A percentile compares a stretch with the other conserved stretches of the same genome.
Evolutionary conservation across 352 stramenopile genomes (phyloP).

Genomic region (Phytophthora kernoviae): DNA sequence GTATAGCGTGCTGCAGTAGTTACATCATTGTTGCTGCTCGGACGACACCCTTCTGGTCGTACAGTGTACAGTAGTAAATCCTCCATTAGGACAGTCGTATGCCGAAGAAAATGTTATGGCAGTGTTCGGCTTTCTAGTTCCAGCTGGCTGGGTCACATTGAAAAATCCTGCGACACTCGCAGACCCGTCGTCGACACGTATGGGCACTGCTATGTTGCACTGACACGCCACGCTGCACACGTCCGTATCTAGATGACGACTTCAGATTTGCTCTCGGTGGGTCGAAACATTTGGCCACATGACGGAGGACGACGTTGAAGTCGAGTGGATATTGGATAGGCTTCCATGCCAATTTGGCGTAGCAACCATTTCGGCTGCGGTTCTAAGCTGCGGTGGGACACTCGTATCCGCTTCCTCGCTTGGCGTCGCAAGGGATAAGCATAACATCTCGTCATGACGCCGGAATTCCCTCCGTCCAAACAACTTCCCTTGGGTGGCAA

Average conservation of each 20-base stretch:
- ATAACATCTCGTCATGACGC: conserved; percentile 4
- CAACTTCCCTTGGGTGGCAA: conserved; percentile 3
- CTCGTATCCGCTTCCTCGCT: background rate
- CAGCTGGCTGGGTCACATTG: too few species aligned
- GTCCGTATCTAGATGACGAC: conserved; percentile 6
- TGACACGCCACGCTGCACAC: conserved; percentile 5
- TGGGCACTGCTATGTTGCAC: background rate
- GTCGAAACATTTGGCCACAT: conserved; percentile 8
- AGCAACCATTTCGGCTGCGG: background rate
- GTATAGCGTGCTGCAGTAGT: too few species aligned
- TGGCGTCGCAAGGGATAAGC: conserved; percentile 16
- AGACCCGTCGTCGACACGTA: conserved; percentile 6
- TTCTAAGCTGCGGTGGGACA: conserved; percentile 5
- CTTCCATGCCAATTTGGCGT: background rate
- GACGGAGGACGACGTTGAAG: conserved; percentile 15
- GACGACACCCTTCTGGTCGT: too few species aligned
- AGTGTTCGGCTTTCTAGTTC: too few species aligned
- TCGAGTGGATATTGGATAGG: conserved; percentile 23
- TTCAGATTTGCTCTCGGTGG: conserved; percentile 25
- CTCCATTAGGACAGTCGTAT: too few species aligned
- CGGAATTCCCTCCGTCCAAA: conserved; percentile 3
- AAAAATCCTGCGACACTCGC: too few species aligned
- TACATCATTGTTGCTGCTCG: too few species aligned
- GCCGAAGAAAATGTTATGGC: too few species aligned
- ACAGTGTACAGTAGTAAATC: too few species aligned